Evolutionary conservation across 768 basidiomycete species (phyloP).

Genomic region (Tulasnella sp.): DNA sequence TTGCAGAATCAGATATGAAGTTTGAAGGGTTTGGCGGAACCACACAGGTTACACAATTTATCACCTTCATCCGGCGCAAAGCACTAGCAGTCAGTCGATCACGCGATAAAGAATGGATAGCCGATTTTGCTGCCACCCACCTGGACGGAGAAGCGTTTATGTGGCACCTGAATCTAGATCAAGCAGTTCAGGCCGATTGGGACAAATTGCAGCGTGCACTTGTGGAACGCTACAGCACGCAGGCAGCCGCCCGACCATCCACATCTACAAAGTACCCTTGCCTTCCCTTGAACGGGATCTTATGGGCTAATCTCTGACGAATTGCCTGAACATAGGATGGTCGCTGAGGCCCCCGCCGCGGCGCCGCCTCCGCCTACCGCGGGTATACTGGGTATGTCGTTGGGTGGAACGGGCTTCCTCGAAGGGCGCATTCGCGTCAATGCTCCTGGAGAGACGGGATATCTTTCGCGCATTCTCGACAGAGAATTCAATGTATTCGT

Average conservation of each 20-base stretch:
- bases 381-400: not conserved
- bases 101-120: constrained; percentile 8
- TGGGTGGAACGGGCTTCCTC: not conserved
- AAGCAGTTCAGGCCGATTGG: not conserved
- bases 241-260: not conserved
- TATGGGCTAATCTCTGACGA: not conserved
- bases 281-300: not conserved
- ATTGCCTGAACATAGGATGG: not conserved
- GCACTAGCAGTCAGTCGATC: not conserved
- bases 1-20: not conserved
- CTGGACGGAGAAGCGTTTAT: not conserved
- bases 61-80: constrained; percentile 13
- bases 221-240: not conserved
- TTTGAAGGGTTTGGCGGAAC: not conserved
- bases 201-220: constrained; percentile 2
- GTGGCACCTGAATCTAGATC: not conserved
- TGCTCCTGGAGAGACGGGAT: not conserved
- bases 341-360: not conserved
- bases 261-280: not conserved
- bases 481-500: not conserved
- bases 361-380: not conserved
- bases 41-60: not conserved
- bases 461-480: not conserved
- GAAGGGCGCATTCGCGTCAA: not conserved
- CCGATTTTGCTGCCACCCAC: not conserved